Conservation (phyloP, 306 rosid species). For the Geum urbanum region DNA sequence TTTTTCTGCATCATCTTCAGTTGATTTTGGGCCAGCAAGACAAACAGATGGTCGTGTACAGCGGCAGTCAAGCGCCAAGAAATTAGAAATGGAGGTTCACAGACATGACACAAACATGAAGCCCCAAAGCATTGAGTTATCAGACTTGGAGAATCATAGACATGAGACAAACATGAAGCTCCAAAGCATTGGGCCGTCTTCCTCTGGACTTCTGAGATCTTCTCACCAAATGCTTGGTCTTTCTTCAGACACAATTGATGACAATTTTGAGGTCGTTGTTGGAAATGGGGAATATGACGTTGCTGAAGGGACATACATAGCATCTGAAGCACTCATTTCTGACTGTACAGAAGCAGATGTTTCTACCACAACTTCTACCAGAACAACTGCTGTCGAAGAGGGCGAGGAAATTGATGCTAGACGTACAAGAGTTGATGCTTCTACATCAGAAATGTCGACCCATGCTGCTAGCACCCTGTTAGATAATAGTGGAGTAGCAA, state of each 20-base stretch:
- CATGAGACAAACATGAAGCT: conserved; percentile 41
- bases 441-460: conserved; percentile 34
- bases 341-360: conserved; percentile 36
- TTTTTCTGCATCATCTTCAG: conserved; percentile 68
- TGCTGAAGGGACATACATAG: conserved; percentile 28
- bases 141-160: conserved; percentile 35
- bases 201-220: conserved; percentile 35
- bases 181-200: conserved; percentile 39
- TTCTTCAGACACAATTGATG: conserved; percentile 34
- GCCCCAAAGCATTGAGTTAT: conserved; percentile 33
- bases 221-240: conserved; percentile 34
- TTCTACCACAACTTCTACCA: conserved; percentile 29
- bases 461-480: conserved; percentile 28
- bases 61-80: conserved; percentile 57
- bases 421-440: conserved; percentile 37
- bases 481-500: conserved; percentile 32
- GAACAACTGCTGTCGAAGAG: conserved; percentile 33
- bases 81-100: conserved; percentile 35
- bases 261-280: conserved; percentile 31
- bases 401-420: conserved; percentile 34
- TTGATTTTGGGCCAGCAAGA: conserved; percentile 57
- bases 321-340: conserved; percentile 37
- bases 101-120: conserved; percentile 42
- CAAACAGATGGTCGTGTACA: conserved; percentile 51
- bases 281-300: conserved; percentile 33